Conservation (phyloP, 2,329 filamentous ascomycete genomes). For the Fusarium sp. region DNA sequence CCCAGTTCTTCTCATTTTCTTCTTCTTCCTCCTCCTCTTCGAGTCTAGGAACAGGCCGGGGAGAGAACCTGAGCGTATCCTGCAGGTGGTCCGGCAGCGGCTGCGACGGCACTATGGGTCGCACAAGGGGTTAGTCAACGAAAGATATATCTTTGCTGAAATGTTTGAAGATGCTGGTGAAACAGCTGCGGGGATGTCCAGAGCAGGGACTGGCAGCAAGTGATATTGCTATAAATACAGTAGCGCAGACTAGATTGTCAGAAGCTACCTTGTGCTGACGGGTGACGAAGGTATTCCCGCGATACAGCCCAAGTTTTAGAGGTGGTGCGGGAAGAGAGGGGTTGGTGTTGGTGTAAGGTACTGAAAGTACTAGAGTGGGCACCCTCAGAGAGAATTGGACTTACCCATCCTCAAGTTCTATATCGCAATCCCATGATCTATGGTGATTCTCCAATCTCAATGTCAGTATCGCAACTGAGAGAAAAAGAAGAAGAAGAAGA, state of each 20-base stretch:
- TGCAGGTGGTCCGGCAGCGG: conserved; percentile 66
- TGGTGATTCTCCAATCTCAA: conserved; percentile 28
- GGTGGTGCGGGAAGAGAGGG: conserved; percentile 40
- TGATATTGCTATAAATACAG: background rate
- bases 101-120: conserved; percentile 66
- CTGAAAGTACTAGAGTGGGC: conserved; percentile 19
- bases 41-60: conserved; percentile 61
- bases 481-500: conserved; percentile 8
- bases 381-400: conserved; percentile 38
- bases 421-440: conserved; percentile 49
- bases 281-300: conserved; percentile 42
- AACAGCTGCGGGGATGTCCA: conserved; percentile 29
- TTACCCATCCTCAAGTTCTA: conserved; percentile 51
- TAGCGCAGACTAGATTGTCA: background rate
- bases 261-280: conserved; percentile 3
- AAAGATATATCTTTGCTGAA: conserved; percentile 25
- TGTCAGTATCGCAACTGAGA: conserved; percentile 24
- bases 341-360: conserved; percentile 30
- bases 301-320: conserved; percentile 30
- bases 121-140: conserved; percentile 43
- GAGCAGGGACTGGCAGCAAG: conserved; percentile 20
- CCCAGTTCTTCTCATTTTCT: conserved; percentile 61
- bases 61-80: conserved; percentile 64
- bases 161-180: conserved; percentile 34
- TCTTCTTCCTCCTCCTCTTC: conserved; percentile 67